Conservation (phyloP, 768 basidiomycete genomes). For the Russula sp. region DNA sequence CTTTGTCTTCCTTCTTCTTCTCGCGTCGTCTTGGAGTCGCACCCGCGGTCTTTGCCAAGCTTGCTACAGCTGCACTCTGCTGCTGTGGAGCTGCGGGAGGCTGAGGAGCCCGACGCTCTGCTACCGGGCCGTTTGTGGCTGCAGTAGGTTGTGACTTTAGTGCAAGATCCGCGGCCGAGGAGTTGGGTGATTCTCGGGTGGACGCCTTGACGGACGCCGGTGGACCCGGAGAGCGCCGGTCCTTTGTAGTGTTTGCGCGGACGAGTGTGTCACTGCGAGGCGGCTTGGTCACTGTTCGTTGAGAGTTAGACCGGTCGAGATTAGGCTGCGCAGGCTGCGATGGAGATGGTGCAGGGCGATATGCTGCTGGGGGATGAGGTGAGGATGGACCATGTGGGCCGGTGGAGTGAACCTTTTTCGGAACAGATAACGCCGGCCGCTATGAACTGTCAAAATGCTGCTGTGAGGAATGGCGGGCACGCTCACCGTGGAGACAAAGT, state of each 20-base stretch:
- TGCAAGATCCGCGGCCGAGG: constrained; percentile 25
- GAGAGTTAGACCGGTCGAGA: constrained; percentile 86
- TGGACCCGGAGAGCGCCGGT: constrained; percentile 47
- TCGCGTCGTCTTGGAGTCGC: constrained; percentile 69
- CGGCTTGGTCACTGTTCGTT: constrained; percentile 57
- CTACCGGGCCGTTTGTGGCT: not conserved
- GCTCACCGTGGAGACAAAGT: constrained; percentile 57
- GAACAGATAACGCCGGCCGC: constrained; percentile 44
- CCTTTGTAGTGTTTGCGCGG: constrained; percentile 67
- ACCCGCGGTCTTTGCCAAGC: constrained; percentile 64
- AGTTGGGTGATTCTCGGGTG: constrained; percentile 20
- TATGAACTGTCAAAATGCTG: constrained; percentile 27
- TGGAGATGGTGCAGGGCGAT: constrained; percentile 76
- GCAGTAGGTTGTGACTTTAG: constrained; percentile 11
- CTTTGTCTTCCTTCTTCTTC: constrained; percentile 52
- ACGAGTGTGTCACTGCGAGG: constrained; percentile 42
- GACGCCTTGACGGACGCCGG: constrained; percentile 32
- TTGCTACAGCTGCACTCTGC: constrained; percentile 61
- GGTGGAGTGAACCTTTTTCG: constrained; percentile 37
- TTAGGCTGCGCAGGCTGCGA: constrained; percentile 59
- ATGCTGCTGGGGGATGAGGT: constrained; percentile 49
- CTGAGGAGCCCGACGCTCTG: constrained; percentile 39
- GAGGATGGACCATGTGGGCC: constrained; percentile 8
- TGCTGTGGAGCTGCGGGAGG: constrained; percentile 43
- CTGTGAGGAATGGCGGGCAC: constrained; percentile 10